A percentile compares a stretch with the other conserved stretches of the same genome.
Conservation (phyloP, 148 eudicot genomes). For the Dysphania ambrosioides region DNA sequence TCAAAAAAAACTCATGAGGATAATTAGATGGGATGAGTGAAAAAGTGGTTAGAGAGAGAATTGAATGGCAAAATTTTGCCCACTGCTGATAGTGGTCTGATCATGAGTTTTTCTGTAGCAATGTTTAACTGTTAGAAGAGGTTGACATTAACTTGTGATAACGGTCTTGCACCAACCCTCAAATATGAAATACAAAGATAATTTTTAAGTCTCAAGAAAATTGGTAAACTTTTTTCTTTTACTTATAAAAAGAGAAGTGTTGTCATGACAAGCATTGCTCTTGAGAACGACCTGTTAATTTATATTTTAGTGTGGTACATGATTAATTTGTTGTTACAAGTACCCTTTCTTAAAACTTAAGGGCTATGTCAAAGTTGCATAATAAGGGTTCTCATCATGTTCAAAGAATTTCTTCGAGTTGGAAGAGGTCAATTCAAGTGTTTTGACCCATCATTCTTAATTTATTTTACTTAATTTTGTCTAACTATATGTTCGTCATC, state of each 20-base stretch:
- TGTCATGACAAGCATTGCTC: constrained; percentile 10
- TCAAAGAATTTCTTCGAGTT: background rate
- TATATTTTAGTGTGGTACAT: background rate
- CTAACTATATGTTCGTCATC: background rate
- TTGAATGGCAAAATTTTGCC: no score
- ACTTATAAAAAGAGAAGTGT: background rate
- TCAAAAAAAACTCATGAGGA: no score
- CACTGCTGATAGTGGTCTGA: no score
- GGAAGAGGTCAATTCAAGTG: background rate
- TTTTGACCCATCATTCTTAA: no score
- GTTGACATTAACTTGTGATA: background rate
- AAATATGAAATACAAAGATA: no score
- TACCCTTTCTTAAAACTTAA: background rate
- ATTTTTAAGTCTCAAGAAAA: background rate
- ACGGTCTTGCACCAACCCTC: background rate
- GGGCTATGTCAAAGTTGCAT: background rate
- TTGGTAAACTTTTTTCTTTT: background rate
- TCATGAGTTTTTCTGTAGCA: no score
- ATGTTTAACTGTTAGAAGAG: no score
- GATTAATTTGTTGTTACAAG: background rate
- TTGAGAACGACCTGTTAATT: background rate
- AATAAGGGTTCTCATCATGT: background rate
- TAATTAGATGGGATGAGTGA: no score
- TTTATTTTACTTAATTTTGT: no score
- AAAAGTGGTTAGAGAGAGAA: no score